Conservation (phyloP, 768 basidiomycete species). For the Mycena chlorophos region DNA sequence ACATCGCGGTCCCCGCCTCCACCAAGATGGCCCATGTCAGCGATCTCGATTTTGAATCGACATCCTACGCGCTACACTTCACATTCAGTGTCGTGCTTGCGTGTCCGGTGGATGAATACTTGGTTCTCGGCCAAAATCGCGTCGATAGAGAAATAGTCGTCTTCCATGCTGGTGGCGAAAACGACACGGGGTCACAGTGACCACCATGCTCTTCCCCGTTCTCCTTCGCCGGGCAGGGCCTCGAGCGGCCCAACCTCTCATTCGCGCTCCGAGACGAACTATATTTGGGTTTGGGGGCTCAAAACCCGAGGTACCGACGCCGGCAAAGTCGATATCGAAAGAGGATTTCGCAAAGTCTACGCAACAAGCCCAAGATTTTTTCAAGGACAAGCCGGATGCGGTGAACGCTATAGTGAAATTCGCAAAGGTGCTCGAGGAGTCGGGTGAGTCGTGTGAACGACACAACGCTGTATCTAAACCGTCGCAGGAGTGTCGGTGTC, state of each 20-base stretch:
- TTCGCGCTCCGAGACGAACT: neutral
- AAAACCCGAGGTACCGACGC: neutral
- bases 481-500: conserved; percentile 14
- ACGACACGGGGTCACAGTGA: neutral
- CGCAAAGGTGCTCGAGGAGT: conserved; percentile 13
- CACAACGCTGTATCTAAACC: neutral
- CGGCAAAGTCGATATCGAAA: neutral
- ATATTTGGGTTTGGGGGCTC: neutral
- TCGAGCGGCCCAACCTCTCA: neutral
- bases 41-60: conserved; percentile 83
- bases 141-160: conserved; percentile 91
- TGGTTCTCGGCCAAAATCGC: conserved; percentile 92
- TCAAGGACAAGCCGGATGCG: conserved; percentile 18
- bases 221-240: neutral
- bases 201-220: neutral
- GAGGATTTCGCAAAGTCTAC: conserved; percentile 7
- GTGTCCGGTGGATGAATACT: conserved; percentile 37
- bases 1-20: conserved; percentile 85
- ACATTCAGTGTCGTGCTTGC: neutral
- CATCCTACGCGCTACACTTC: conserved; percentile 82
- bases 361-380: conserved; percentile 2
- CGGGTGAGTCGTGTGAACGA: conserved; percentile 7
- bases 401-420: conserved; percentile 12
- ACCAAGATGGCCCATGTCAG: conserved; percentile 85
- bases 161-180: conserved; percentile 84